Evolutionary conservation across 805 yeast species (phyloP).

Genomic region (Pichia nakasei): DNA sequence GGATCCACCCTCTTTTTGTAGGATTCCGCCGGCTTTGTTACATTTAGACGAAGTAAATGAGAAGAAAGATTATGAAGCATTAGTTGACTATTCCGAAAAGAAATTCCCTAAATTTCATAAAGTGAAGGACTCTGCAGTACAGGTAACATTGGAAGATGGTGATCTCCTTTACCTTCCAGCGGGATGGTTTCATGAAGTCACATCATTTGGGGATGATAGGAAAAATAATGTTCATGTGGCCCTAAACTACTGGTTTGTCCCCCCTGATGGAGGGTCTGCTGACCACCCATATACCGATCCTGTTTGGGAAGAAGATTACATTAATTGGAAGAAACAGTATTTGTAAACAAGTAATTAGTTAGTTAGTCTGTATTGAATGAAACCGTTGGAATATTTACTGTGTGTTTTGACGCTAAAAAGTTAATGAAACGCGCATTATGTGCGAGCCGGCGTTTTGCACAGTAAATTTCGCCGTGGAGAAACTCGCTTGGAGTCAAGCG

Average conservation of each 20-base stretch:
- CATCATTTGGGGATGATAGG: conserved; percentile 47
- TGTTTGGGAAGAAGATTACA: conserved; percentile 49
- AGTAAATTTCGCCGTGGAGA: too few relatives aligned
- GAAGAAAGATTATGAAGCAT: conserved; percentile 13
- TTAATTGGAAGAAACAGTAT: conserved; percentile 21
- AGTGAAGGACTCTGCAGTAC: conserved; percentile 31
- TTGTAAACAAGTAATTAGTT: neutral
- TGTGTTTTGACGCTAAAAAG: too few relatives aligned
- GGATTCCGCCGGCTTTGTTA: conserved; percentile 51
- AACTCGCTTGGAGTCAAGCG: too few relatives aligned
- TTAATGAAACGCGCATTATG: too few relatives aligned
- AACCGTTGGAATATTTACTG: too few relatives aligned
- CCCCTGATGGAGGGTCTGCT: conserved; percentile 37
- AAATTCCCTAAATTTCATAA: conserved; percentile 6
- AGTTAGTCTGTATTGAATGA: too few relatives aligned
- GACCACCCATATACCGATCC: conserved; percentile 35
- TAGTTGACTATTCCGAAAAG: neutral
- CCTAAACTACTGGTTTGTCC: conserved; percentile 66
- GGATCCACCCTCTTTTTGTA: conserved; percentile 66
- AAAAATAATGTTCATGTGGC: conserved; percentile 44
- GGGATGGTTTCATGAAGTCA: conserved; percentile 80
- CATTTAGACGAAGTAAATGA: conserved; percentile 54
- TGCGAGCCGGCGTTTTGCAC: too few relatives aligned
- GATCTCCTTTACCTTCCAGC: conserved; percentile 64
- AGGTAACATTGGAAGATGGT: conserved; percentile 48